Percentiles rank a stretch among this genome's conserved stretches.
These are phyloP conservation scores for Fagopyrum esculentum DNA, from an alignment of 148 eudicot species.

Conservation along the genomic window DNA sequence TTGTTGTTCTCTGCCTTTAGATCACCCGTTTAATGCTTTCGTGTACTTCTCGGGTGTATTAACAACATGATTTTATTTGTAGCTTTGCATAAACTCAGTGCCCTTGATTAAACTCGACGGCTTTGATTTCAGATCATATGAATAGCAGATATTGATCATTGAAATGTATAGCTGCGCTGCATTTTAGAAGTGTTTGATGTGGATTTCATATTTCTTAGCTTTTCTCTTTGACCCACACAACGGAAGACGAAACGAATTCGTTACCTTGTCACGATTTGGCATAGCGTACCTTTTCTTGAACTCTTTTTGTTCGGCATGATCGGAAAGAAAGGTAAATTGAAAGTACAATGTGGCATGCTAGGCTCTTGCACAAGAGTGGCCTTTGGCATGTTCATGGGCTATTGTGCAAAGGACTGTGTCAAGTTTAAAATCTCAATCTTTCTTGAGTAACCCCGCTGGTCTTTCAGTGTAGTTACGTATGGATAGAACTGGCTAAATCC, in stretches of 20 bases:
- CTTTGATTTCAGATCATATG: neutral
- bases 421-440: too few species aligned
- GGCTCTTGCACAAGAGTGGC: too few species aligned
- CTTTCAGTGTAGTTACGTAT: too few species aligned
- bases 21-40: neutral
- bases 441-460: too few species aligned
- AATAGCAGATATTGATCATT: neutral
- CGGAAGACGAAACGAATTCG: neutral
- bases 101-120: neutral
- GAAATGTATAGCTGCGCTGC: neutral
- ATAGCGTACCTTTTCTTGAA: neutral
- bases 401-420: too few species aligned
- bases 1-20: neutral
- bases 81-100: neutral
- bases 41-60: neutral
- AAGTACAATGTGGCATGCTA: neutral
- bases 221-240: neutral
- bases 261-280: neutral
- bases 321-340: neutral
- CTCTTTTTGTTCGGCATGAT: neutral
- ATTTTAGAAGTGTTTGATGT: neutral
- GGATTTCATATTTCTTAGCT: neutral
- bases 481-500: too few species aligned
- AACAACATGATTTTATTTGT: neutral
- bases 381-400: too few species aligned